Evolutionary conservation across 1,284 basidiomycete genomes (phyloP).

Genomic region (Leccinum fallax): DNA sequence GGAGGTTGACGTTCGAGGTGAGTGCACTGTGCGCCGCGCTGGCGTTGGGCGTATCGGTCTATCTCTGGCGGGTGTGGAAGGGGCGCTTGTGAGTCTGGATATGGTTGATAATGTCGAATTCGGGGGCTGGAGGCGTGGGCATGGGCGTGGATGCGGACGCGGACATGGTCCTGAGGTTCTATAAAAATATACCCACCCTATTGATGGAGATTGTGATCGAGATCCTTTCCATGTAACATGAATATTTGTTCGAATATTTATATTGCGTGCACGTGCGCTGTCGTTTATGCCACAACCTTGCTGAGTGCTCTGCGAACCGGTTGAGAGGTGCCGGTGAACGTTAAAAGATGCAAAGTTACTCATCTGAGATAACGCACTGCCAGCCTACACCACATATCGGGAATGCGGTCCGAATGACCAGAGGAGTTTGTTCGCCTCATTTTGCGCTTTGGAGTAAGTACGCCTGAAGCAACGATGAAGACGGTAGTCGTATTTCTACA

Average conservation of each 20-base stretch:
- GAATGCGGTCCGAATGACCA: not conserved
- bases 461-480: not conserved
- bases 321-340: not conserved
- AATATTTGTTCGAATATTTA: not conserved
- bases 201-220: not conserved
- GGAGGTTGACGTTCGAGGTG: constrained; percentile 65
- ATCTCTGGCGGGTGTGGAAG: constrained; percentile 66
- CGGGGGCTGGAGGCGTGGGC: not conserved
- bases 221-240: not conserved
- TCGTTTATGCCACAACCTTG: not conserved
- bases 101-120: not conserved
- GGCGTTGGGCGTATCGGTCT: constrained; percentile 45
- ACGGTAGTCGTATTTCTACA: not conserved
- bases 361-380: not conserved
- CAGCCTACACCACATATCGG: not conserved
- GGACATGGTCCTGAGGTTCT: not conserved
- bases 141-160: not conserved
- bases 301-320: not conserved
- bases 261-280: not conserved
- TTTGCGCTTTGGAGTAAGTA: no score
- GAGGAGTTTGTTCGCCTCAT: not conserved
- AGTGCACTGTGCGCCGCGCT: constrained; percentile 44
- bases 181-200: not conserved
- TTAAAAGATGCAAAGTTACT: not conserved
- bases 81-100: constrained; percentile 44